These are phyloP conservation scores for Colletotrichum sp. DNA, from an alignment of 2,329 filamentous ascomycete genomes.

Conservation along the genomic window DNA sequence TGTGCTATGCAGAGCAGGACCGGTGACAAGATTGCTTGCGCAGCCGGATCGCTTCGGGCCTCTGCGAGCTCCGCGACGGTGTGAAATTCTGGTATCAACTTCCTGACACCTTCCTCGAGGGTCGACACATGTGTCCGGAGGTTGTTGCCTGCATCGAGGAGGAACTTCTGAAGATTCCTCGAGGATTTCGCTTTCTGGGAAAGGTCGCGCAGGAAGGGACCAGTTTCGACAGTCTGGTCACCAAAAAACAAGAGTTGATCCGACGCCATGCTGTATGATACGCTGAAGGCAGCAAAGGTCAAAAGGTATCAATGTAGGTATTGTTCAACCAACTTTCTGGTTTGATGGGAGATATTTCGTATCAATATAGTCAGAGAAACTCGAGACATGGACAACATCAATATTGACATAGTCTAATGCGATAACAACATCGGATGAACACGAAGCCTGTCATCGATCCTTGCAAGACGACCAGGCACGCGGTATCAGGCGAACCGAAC, in stretches of 20 bases:
- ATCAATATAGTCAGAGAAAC: not conserved
- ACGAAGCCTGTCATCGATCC: not conserved
- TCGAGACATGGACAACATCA: not conserved
- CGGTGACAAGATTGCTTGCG: not conserved
- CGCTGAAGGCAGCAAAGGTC: not conserved
- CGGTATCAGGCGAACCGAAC: not conserved
- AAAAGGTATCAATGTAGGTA: not conserved
- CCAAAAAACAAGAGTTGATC: not conserved
- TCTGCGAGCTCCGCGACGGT: not conserved
- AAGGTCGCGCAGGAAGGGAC: not conserved
- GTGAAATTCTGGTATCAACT: not conserved
- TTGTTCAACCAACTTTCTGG: not conserved
- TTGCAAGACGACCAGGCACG: not conserved
- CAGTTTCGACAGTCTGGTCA: not conserved
- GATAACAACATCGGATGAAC: not conserved
- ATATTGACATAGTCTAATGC: not conserved
- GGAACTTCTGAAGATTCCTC: not conserved
- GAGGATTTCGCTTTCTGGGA: not conserved
- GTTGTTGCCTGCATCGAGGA: not conserved
- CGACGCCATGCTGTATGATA: not conserved
- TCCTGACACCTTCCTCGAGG: not conserved
- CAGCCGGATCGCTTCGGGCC: not conserved
- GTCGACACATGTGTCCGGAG: not conserved
- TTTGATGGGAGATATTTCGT: not conserved
- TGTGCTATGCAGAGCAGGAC: not conserved